Evolutionary conservation across 345 rosid species (phyloP), one percentile per base, ranked within the genome.

Genomic region (Viola odorata): DNA sequence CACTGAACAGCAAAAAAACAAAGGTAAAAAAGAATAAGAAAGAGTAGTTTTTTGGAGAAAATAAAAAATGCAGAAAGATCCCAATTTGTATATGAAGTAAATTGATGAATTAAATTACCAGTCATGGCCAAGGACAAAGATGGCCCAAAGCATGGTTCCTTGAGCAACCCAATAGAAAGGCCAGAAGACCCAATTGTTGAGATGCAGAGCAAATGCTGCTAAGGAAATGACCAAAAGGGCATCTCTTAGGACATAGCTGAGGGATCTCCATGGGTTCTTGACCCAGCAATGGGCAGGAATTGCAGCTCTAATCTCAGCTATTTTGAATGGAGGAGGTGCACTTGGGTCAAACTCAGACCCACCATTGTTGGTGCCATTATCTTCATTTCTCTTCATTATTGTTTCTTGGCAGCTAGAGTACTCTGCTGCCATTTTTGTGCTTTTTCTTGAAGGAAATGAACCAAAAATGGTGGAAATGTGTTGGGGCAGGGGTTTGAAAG

Each of bases 251-350:
- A 72, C 76, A 53, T 56, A 72, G 45, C 68, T 53, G 15, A 72
- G 52, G 9, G 76, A 66, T 50, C 68, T 66, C 68, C 76, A 61
- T 9, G 76, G 67, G 12, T 53, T 62, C 61, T 72, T 72, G 17
- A 72, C 64, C 76, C 76, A 72, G 56, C 76, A 72, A 41, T 72
- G 76, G 55, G 57, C 23, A 8, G 76, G 76, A 48, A 72, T 72
- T 50, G 76, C 68, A 39, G 68, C 76, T n/a, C 76, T 63, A 64
- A 72, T 67, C 54, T 72, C 76, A 3, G 68, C 68, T 49, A 72
- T 66, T 64, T 72, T 72, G 71, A 72, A 72, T 4, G 76, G 76
- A 6, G 76, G 76, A 51, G 68, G 63, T 41, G 61, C 53, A 53
- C 68, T 72, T 37, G 76, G 76, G 15, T 72, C 76, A 48, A 72